Evolutionary conservation across 1,284 basidiomycete genomes (phyloP).

Genomic region (Ustilago crameri): DNA sequence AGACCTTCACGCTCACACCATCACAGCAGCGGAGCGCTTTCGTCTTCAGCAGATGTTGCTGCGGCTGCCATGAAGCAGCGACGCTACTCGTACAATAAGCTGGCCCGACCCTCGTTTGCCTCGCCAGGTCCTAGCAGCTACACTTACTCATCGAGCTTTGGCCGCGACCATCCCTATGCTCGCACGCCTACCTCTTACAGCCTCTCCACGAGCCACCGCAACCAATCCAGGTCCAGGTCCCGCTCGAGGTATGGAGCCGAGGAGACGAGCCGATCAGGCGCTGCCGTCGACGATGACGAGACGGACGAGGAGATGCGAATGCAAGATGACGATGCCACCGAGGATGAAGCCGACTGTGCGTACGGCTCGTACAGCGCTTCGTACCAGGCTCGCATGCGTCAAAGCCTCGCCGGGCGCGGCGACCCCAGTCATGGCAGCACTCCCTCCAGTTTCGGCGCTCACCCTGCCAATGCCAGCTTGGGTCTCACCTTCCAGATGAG

Average conservation of each 20-base stretch:
- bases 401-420: constrained; percentile 16
- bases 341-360: constrained; percentile 56
- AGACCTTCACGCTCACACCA: constrained; percentile 38
- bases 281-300: constrained; percentile 60
- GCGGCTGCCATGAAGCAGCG: constrained; percentile 53
- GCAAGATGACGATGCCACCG: constrained; percentile 59
- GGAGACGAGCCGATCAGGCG: constrained; percentile 10
- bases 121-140: constrained; percentile 44
- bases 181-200: constrained; percentile 43
- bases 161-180: constrained; percentile 52
- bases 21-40: constrained; percentile 29
- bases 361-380: constrained; percentile 30
- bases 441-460: constrained; percentile 36
- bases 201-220: constrained; percentile 28
- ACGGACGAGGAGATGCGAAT: constrained; percentile 65
- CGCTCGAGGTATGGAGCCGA: constrained; percentile 29
- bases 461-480: constrained; percentile 39
- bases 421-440: constrained; percentile 35
- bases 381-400: constrained; percentile 35
- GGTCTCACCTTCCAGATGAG: constrained; percentile 56
- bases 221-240: constrained; percentile 35
- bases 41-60: constrained; percentile 45
- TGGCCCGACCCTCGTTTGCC: constrained; percentile 31
- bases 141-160: constrained; percentile 46
- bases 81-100: constrained; percentile 49